These are phyloP conservation scores for Elsinoe australis DNA, from an alignment of 2,329 filamentous ascomycete species.

Conservation along the genomic window DNA sequence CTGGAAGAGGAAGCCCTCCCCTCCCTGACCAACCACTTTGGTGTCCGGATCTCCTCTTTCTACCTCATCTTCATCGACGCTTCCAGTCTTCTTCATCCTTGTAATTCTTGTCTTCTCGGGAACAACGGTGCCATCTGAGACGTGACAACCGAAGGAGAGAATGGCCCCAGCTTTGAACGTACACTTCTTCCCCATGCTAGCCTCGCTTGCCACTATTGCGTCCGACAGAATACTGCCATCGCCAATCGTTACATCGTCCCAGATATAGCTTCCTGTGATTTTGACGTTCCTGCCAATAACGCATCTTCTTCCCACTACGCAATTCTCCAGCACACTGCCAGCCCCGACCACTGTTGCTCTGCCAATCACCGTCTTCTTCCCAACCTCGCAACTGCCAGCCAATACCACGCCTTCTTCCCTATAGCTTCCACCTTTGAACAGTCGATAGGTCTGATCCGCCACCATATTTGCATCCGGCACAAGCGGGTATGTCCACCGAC, in stretches of 20 bases:
- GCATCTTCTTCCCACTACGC: slow-evolving; percentile 76
- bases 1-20: slow-evolving; percentile 53
- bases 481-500: slow-evolving; percentile 80
- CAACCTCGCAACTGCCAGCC: slow-evolving; percentile 62
- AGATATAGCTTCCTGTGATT: slow-evolving; percentile 74
- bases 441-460: slow-evolving; percentile 66
- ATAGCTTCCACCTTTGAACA: slow-evolving; percentile 62
- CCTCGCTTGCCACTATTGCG: slow-evolving; percentile 69
- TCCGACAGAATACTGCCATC: slow-evolving; percentile 64
- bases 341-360: slow-evolving; percentile 67
- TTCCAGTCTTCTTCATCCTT: slow-evolving; percentile 39
- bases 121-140: slow-evolving; percentile 54
- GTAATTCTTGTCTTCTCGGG: slow-evolving; percentile 40
- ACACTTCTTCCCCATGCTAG: slow-evolving; percentile 62
- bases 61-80: slow-evolving; percentile 36
- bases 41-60: slow-evolving; percentile 36
- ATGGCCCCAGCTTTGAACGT: slow-evolving; percentile 64
- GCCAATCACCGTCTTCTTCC: slow-evolving; percentile 66
- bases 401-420: slow-evolving; percentile 71
- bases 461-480: slow-evolving; percentile 84
- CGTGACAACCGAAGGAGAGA: slow-evolving; percentile 67
- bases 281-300: slow-evolving; percentile 77
- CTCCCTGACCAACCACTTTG: slow-evolving; percentile 49
- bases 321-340: slow-evolving; percentile 61
- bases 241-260: slow-evolving; percentile 73